Conservation (phyloP, 2,329 filamentous ascomycete genomes). For the Aspergillus ustus region DNA sequence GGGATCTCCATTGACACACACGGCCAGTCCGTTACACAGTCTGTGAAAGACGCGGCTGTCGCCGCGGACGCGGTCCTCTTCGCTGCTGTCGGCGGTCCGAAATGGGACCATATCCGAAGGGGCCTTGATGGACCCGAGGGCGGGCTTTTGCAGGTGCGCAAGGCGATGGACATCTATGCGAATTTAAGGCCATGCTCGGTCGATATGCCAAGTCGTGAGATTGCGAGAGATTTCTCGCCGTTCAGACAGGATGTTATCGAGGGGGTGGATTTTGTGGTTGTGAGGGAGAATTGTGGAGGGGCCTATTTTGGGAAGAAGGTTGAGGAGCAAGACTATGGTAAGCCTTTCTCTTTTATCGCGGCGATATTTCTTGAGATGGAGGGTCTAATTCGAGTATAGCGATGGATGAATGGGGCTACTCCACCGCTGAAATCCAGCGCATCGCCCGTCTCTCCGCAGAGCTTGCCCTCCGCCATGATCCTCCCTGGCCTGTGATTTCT, state of each 20-base stretch:
- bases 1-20: slow-evolving; percentile 83
- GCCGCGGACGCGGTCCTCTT: slow-evolving; percentile 83
- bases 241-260: slow-evolving; percentile 80
- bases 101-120: slow-evolving; percentile 74
- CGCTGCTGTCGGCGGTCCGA: slow-evolving; percentile 84
- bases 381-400: slow-evolving; percentile 42
- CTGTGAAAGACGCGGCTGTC: slow-evolving; percentile 78
- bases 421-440: slow-evolving; percentile 77
- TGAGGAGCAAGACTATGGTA: slow-evolving; percentile 43
- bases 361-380: slow-evolving; percentile 57
- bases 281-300: slow-evolving; percentile 49
- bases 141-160: slow-evolving; percentile 81
- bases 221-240: slow-evolving; percentile 77
- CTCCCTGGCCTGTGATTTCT: slow-evolving; percentile 75
- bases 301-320: slow-evolving; percentile 48
- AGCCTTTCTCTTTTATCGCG: slow-evolving; percentile 54
- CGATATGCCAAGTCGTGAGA: slow-evolving; percentile 74
- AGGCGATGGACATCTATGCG: slow-evolving; percentile 85
- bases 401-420: slow-evolving; percentile 85
- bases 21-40: slow-evolving; percentile 75
- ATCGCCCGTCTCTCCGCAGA: slow-evolving; percentile 77
- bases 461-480: slow-evolving; percentile 73
- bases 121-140: slow-evolving; percentile 84
- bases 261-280: slow-evolving; percentile 77
- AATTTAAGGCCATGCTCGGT: slow-evolving; percentile 79